A percentile compares a stretch with the other conserved stretches of the same genome.
phyloP scores from a whole-genome alignment of 2,329 filamentous ascomycete species.

The Ceratocystiopsis brevicomis region DNA sequence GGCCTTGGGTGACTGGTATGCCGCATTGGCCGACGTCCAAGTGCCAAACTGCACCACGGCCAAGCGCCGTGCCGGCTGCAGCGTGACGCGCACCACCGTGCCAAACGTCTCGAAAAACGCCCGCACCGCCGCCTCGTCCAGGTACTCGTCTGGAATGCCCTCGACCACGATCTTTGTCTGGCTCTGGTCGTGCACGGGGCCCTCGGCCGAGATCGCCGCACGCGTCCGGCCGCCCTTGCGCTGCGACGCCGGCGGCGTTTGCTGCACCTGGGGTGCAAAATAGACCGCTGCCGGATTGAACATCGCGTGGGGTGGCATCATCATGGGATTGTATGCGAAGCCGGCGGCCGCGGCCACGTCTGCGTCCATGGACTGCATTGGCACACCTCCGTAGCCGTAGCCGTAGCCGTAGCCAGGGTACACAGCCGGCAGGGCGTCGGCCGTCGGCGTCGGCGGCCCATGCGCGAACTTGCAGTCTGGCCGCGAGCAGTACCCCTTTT shows the following conservation, averaged over 20 bases:
- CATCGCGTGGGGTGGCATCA: too few relatives aligned
- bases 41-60: slow-evolving; percentile 51
- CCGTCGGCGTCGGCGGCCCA: not conserved
- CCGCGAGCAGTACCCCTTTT: slow-evolving; percentile 50
- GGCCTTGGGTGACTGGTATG: slow-evolving; percentile 58
- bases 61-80: slow-evolving; percentile 47
- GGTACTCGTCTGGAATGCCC: slow-evolving; percentile 54
- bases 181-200: slow-evolving; percentile 40
- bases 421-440: too few relatives aligned
- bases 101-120: slow-evolving; percentile 59
- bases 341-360: too few relatives aligned
- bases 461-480: slow-evolving; percentile 56
- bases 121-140: slow-evolving; percentile 44
- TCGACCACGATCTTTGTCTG: slow-evolving; percentile 58
- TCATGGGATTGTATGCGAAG: too few relatives aligned
- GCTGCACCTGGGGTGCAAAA: not conserved
- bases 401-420: too few relatives aligned
- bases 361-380: too few relatives aligned
- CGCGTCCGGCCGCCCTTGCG: slow-evolving; percentile 18
- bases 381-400: too few relatives aligned
- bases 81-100: slow-evolving; percentile 38
- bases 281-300: not conserved
- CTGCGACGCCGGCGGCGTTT: not conserved
- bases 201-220: slow-evolving; percentile 44
- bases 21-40: slow-evolving; percentile 47